phyloP scores from a whole-genome alignment of 2,329 filamentous ascomycete species.

The Aspergillus sp. region DNA sequence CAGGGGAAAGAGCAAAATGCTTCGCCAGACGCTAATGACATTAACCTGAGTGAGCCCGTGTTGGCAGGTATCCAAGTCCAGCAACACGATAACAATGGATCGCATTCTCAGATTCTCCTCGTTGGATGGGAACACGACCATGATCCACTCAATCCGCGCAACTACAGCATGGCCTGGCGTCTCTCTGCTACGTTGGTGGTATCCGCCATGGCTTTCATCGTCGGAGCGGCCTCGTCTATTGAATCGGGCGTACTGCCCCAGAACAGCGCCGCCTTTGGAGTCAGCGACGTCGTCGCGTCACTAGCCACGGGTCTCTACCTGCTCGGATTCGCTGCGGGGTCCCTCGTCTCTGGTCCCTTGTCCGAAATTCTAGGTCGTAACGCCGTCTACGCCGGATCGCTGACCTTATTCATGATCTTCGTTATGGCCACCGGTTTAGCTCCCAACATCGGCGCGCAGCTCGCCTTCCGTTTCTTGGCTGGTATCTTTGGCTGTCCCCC shows the following conservation, averaged over 20 bases:
- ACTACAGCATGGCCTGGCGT: slow-evolving; percentile 31
- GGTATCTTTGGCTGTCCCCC: slow-evolving; percentile 45
- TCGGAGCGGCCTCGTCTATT: slow-evolving; percentile 50
- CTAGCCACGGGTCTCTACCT: slow-evolving; percentile 42
- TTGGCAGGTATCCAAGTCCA: slow-evolving; percentile 9
- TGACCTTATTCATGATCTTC: slow-evolving; percentile 46
- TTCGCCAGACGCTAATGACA: background rate
- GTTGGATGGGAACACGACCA: slow-evolving; percentile 36
- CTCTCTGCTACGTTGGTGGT: slow-evolving; percentile 40
- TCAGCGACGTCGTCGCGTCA: slow-evolving; percentile 48
- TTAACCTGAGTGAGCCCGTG: no score
- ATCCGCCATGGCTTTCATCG: slow-evolving; percentile 46
- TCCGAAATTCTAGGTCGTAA: slow-evolving; percentile 48
- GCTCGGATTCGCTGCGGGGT: slow-evolving; percentile 46
- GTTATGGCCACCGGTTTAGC: slow-evolving; percentile 45
- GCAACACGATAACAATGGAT: slow-evolving; percentile 11
- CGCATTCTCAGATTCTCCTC: slow-evolving; percentile 23
- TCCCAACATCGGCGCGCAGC: slow-evolving; percentile 46
- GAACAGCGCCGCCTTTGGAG: slow-evolving; percentile 43
- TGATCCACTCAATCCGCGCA: slow-evolving; percentile 36
- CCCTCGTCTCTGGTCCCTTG: slow-evolving; percentile 45
- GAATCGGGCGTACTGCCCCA: slow-evolving; percentile 46
- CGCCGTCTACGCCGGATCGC: slow-evolving; percentile 44
- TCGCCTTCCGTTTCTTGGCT: slow-evolving; percentile 48
- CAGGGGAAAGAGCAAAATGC: slow-evolving; percentile 1